Conservation (phyloP, 1,284 basidiomycete genomes). For the Nidula niveotomentosa region DNA sequence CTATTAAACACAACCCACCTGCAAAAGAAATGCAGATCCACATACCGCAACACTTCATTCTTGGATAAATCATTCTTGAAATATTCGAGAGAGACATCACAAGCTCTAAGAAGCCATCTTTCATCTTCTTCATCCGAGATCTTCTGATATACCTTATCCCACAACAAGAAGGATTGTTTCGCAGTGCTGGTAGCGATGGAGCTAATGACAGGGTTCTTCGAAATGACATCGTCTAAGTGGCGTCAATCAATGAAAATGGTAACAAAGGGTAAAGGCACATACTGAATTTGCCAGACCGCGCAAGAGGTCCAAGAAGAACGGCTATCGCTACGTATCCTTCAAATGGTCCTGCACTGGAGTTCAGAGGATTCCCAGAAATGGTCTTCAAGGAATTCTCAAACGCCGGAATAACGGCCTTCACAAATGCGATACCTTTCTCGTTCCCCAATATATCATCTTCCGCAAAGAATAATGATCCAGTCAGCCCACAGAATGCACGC, state of each 20-base stretch:
- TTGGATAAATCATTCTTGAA: slow-evolving; percentile 56
- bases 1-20: slow-evolving; percentile 1
- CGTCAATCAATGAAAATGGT: not conserved
- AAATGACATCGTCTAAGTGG: slow-evolving; percentile 30
- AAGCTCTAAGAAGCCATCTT: slow-evolving; percentile 76
- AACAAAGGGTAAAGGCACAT: slow-evolving; percentile 13
- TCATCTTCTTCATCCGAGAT: slow-evolving; percentile 66
- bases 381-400: slow-evolving; percentile 75
- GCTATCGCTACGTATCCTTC: slow-evolving; percentile 85
- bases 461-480: slow-evolving; percentile 50
- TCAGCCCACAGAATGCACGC: slow-evolving; percentile 49
- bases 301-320: slow-evolving; percentile 63
- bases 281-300: slow-evolving; percentile 53
- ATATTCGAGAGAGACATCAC: slow-evolving; percentile 49
- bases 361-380: slow-evolving; percentile 57
- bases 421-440: slow-evolving; percentile 44
- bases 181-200: slow-evolving; percentile 41
- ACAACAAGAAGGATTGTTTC: slow-evolving; percentile 85
- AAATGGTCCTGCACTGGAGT: slow-evolving; percentile 60
- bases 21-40: not conserved
- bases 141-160: slow-evolving; percentile 86
- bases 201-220: slow-evolving; percentile 39
- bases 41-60: slow-evolving; percentile 57
- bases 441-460: slow-evolving; percentile 27
- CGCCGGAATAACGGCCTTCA: slow-evolving; percentile 52